Base-by-base conservation (phyloP, 495 filamentous ascomycete genomes). In the Daldinia childiae region DNA sequence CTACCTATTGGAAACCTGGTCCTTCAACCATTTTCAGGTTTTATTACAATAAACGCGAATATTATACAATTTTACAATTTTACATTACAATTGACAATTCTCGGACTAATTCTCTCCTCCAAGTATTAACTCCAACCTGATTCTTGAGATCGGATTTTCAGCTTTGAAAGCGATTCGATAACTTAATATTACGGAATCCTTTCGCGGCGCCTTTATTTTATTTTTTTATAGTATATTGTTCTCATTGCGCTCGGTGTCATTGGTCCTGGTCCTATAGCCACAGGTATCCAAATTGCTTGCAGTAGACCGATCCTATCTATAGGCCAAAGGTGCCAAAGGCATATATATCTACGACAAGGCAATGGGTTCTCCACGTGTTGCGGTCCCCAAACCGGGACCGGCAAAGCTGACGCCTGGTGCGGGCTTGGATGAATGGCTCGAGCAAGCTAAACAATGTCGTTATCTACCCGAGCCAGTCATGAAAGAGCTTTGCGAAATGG, bases 401-500 rank as follows among this genome's bases (percentile, higher is more conserved):
- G 93, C 94, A 55, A 94, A 92, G 76, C 84, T 97, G 34, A 88
- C 88, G 48, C 87, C 90, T 30, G 90, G 90, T 77, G 92, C 93
- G 45, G 93, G 92, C 19, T 90, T 94, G n/a, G 93, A 97, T 75
- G 93, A 98, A 82, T 99, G 95, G 95, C 88, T 98, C 15, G 91
- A 94, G 75, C 91, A 92, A 73, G 95, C 95, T 41, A 97, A 97
- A 79, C 91, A 94, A 77, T 98, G 96, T 85, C 94, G 97, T 77
- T 97, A 98, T 78, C 87, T 99, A 17, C 94, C 95, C 6, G 95
- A 99, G 82, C 81, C 89, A 43, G 93, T 94, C 74, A 99, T 99
- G 95, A 99, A 99, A 84, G 91, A 96, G 79, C 86, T 99, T 17
- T 99, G 95, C 81, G 95, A 99, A 84, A 96, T 97, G 67, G 95